A percentile compares a stretch with the other conserved stretches of the same genome.
Evolutionary conservation across 441 rosid genomes (phyloP).

Genomic region (Sinapis alba): DNA sequence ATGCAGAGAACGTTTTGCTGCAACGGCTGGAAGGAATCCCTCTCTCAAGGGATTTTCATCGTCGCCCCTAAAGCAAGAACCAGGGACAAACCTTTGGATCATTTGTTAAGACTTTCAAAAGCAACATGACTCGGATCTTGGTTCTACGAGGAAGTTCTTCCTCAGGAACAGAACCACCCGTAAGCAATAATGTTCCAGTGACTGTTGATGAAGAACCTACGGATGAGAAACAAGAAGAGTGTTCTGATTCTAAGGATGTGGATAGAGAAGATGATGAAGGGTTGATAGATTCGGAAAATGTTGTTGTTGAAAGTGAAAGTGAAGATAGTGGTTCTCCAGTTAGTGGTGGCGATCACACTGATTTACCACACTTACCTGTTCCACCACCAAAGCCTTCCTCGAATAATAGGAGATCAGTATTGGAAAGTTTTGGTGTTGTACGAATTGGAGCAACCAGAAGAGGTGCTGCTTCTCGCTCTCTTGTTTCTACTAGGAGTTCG

Average conservation of each 20-base stretch:
- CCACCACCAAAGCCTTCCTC: slow-evolving; percentile 74
- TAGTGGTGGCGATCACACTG: slow-evolving; percentile 47
- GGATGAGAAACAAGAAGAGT: slow-evolving; percentile 65
- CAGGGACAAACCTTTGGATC: slow-evolving; percentile 66
- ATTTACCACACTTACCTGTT: slow-evolving; percentile 84
- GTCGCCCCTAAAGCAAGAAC: slow-evolving; percentile 89
- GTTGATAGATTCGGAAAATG: slow-evolving; percentile 48
- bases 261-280: slow-evolving; percentile 41
- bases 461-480: slow-evolving; percentile 68
- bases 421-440: slow-evolving; percentile 56
- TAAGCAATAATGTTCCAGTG: slow-evolving; percentile 42
- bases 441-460: slow-evolving; percentile 71
- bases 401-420: slow-evolving; percentile 48
- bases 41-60: slow-evolving; percentile 76
- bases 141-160: slow-evolving; percentile 92
- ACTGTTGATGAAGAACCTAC: slow-evolving; percentile 60
- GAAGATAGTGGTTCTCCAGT: slow-evolving; percentile 47
- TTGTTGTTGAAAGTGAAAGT: slow-evolving; percentile 53
- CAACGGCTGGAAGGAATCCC: slow-evolving; percentile 85
- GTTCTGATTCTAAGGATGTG: slow-evolving; percentile 56
- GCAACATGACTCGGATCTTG: slow-evolving; percentile 85
- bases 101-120: too few species aligned
- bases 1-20: slow-evolving; percentile 84
- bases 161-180: slow-evolving; percentile 60
- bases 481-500: slow-evolving; percentile 73